These are phyloP conservation scores for Tolypocladium pustulatum DNA, from an alignment of 2,329 filamentous ascomycete species.

Conservation along the genomic window DNA sequence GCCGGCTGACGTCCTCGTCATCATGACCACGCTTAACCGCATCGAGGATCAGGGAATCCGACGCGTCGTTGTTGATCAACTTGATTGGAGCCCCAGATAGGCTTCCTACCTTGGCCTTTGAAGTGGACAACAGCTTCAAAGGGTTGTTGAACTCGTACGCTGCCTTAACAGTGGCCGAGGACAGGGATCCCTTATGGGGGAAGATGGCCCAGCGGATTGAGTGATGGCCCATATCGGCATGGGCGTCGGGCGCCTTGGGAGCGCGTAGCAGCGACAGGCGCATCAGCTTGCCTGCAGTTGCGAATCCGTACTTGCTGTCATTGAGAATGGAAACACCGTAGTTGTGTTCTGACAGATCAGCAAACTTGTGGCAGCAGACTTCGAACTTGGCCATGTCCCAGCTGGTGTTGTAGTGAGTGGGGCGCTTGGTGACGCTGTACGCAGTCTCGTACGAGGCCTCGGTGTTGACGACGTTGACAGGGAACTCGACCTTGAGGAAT, in stretches of 20 bases:
- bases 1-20: slow-evolving; percentile 60
- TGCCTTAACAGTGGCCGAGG: slow-evolving; percentile 64
- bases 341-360: slow-evolving; percentile 76
- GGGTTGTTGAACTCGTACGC: slow-evolving; percentile 89
- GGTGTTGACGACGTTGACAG: slow-evolving; percentile 80
- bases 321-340: slow-evolving; percentile 92
- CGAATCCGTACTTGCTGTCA: slow-evolving; percentile 93
- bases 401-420: slow-evolving; percentile 94
- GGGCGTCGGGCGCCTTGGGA: slow-evolving; percentile 84
- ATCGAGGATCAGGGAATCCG: slow-evolving; percentile 65
- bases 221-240: slow-evolving; percentile 90
- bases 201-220: slow-evolving; percentile 83
- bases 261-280: slow-evolving; percentile 75
- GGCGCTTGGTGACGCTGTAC: slow-evolving; percentile 77
- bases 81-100: slow-evolving; percentile 42
- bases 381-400: slow-evolving; percentile 99
- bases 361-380: slow-evolving; percentile 92
- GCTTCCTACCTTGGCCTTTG: slow-evolving; percentile 15
- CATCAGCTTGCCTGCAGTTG: slow-evolving; percentile 82
- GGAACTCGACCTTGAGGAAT: slow-evolving; percentile 98
- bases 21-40: slow-evolving; percentile 90
- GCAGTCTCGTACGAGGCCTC: slow-evolving; percentile 94
- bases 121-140: slow-evolving; percentile 31
- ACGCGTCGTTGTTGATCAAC: slow-evolving; percentile 46
- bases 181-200: slow-evolving; percentile 66